phyloP scores from a whole-genome alignment of 225 moss, liverwort and hornwort genomes.

The Ulota crispa region DNA sequence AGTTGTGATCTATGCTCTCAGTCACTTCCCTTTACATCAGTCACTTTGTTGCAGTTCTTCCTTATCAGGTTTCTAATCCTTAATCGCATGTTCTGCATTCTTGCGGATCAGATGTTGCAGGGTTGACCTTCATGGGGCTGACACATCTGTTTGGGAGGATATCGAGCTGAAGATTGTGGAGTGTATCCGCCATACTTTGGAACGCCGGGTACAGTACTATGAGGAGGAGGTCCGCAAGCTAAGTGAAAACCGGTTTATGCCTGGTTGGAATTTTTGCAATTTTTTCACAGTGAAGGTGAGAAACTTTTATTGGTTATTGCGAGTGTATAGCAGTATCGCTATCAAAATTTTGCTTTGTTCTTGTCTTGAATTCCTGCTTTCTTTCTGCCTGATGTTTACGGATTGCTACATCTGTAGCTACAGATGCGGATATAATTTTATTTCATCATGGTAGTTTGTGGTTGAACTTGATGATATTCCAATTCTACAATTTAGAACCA shows the following conservation, averaged over 20 bases:
- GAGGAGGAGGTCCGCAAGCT: constrained; percentile 96
- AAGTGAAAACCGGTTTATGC: constrained; percentile 79
- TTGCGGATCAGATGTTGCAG: constrained; percentile 81
- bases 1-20: background rate
- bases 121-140: constrained; percentile 69
- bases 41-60: background rate
- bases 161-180: constrained; percentile 89
- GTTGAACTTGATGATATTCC: constrained; percentile 9
- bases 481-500: constrained; percentile 19
- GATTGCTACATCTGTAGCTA: constrained; percentile 7
- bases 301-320: background rate
- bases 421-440: background rate
- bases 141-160: constrained; percentile 85
- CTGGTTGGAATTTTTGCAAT: constrained; percentile 92
- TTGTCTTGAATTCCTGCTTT: background rate
- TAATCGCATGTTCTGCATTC: constrained; percentile 21
- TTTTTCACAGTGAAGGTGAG: constrained; percentile 92
- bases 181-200: constrained; percentile 86
- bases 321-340: background rate
- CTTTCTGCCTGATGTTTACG: background rate
- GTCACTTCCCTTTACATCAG: background rate
- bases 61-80: constrained; percentile 14
- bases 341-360: background rate
- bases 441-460: background rate
- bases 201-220: constrained; percentile 86